These are phyloP conservation scores for Ophiostoma populinum DNA, from an alignment of 2,329 filamentous ascomycete species.

Conservation along the genomic window DNA sequence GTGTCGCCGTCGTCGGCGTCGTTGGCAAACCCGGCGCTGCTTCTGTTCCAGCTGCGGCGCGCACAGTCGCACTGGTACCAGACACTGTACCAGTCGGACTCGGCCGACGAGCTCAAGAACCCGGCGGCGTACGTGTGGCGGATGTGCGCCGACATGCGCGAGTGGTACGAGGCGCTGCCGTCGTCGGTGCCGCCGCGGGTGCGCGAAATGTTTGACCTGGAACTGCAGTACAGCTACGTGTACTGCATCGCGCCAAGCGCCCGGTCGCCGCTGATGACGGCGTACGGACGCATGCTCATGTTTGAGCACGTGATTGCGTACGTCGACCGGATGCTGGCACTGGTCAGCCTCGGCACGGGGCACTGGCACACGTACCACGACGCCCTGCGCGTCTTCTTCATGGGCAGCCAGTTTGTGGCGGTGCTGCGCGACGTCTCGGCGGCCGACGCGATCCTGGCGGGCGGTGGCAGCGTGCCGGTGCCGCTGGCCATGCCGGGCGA, in stretches of 20 bases:
- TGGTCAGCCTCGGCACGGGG: slow-evolving; percentile 40
- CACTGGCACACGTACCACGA: slow-evolving; percentile 75
- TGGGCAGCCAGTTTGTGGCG: slow-evolving; percentile 45
- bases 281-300: slow-evolving; percentile 63
- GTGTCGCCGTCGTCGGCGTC: slow-evolving; percentile 23
- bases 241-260: slow-evolving; percentile 74
- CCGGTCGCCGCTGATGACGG: slow-evolving; percentile 51
- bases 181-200: slow-evolving; percentile 45
- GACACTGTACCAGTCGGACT: slow-evolving; percentile 64
- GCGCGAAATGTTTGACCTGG: slow-evolving; percentile 66
- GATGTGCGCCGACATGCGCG: slow-evolving; percentile 56
- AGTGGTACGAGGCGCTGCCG: slow-evolving; percentile 69
- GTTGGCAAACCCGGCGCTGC: slow-evolving; percentile 51
- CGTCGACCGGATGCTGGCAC: slow-evolving; percentile 52
- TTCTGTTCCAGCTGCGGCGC: slow-evolving; percentile 68
- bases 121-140: slow-evolving; percentile 58
- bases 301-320: slow-evolving; percentile 81
- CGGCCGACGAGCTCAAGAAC: slow-evolving; percentile 44
- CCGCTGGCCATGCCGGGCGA: slow-evolving; percentile 27
- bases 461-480: slow-evolving; percentile 24
- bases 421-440: slow-evolving; percentile 34
- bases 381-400: slow-evolving; percentile 66
- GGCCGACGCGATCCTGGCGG: slow-evolving; percentile 37
- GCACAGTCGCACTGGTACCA: slow-evolving; percentile 85
- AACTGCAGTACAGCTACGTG: slow-evolving; percentile 78